Evolutionary conservation across 306 rosid genomes (phyloP).

Genomic region (Lupinus albus): DNA sequence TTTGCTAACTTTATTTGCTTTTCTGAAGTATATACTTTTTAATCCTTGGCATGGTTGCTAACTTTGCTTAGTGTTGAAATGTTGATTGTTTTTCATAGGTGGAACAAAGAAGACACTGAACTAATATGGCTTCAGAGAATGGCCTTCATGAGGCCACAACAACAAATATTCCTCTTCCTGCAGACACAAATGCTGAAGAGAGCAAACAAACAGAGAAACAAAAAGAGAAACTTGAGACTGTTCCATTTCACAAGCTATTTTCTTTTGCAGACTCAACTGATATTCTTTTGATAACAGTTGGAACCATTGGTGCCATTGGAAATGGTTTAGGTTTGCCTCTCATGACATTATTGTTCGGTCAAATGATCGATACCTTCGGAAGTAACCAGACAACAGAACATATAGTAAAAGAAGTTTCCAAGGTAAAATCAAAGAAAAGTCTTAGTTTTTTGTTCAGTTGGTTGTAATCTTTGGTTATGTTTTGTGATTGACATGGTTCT

Average conservation of each 20-base stretch:
- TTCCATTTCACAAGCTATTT: slow-evolving; percentile 66
- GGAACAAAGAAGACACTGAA: slow-evolving; percentile 22
- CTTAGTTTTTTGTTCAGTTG: no score
- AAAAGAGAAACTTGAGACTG: slow-evolving; percentile 41
- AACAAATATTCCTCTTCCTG: slow-evolving; percentile 39
- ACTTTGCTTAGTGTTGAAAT: neutral
- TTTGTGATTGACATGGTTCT: slow-evolving; percentile 1
- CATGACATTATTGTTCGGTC: slow-evolving; percentile 45
- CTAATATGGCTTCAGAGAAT: slow-evolving; percentile 54
- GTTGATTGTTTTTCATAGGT: slow-evolving; percentile 35
- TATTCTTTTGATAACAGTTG: slow-evolving; percentile 43
- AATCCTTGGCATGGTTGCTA: no score
- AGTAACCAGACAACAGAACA: slow-evolving; percentile 27
- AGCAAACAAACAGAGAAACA: slow-evolving; percentile 40
- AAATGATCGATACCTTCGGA: slow-evolving; percentile 43
- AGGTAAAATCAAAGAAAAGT: neutral
- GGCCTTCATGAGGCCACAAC: slow-evolving; percentile 43
- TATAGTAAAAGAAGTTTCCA: slow-evolving; percentile 37
- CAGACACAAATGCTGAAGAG: slow-evolving; percentile 34
- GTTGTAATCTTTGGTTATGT: no score
- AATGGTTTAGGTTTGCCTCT: slow-evolving; percentile 51
- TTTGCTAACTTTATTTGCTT: no score
- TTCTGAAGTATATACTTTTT: no score
- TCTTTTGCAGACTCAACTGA: slow-evolving; percentile 68
- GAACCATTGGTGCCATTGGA: slow-evolving; percentile 49